Evolutionary conservation across 345 rosid species (phyloP), one percentile per base, ranked within the genome.

Genomic region (Lepidium africanum): DNA sequence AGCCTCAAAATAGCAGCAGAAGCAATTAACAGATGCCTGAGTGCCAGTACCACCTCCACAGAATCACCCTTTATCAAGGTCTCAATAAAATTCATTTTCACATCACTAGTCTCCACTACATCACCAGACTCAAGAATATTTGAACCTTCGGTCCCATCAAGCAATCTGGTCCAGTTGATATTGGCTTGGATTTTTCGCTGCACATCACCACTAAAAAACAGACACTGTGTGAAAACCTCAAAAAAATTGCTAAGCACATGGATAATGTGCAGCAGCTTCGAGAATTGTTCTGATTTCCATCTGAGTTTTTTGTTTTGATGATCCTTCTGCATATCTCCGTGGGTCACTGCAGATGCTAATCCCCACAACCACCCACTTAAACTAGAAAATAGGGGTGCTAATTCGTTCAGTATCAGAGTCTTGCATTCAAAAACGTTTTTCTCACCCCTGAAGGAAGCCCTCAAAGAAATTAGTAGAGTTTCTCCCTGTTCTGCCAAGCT

Each of bases 331-430:
- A 63, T 77, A 65, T 72, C 82, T 42, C 54, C 59, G 37, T 73
- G 75, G 67, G 79, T 73, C 66, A 76, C 61, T 32, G 84, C 82
- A 61, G 87, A 86, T 74, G 91, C 83, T 59, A 89, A 64, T 74
- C 97, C 99, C 93, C 96, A 94, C 69, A 94, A 55, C 71, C 81
- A 86, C 57, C 97, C 97, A 77, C 84, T 70, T 55, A 89, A 69
- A 78, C 95, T 89, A 67, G 93, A 82, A 70, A 85, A 43, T 9
- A 75, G 41, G 47, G 80, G 79, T 59, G 86, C 80, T 70, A 84
- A 64, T 70, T 79, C 81, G 76, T 74, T 74, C 74, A 81, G 65
- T 72, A 78, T 64, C 30, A 74, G 69, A 56, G 63, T 76, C 72
- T 81, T 30, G 23, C 53, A 48, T 57, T 65, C 67, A 72, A 60